These are phyloP conservation scores for Casuarina equisetifolia DNA, from an alignment of 306 rosid species.

Conservation along the genomic window DNA sequence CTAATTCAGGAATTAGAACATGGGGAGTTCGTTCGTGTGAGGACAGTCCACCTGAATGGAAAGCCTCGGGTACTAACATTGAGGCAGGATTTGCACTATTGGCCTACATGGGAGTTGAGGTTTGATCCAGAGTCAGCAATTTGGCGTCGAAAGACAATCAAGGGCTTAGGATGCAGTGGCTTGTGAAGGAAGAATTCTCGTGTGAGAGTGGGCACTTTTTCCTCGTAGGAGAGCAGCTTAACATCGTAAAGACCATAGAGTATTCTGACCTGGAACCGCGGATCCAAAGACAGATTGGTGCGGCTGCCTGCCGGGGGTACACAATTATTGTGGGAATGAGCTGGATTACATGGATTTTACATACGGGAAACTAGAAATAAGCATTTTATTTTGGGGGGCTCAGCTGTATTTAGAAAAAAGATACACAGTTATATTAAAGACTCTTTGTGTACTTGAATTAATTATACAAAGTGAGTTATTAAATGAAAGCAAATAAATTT, in stretches of 20 bases:
- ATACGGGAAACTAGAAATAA: no score
- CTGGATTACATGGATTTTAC: no score
- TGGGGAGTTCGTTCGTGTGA: conserved; percentile 82
- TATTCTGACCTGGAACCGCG: conserved; percentile 15
- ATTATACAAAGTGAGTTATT: no score
- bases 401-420: no score
- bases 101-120: conserved; percentile 93
- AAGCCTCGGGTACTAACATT: conserved; percentile 82
- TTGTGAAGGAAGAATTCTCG: conserved; percentile 25
- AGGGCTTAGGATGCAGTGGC: conserved; percentile 43
- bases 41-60: conserved; percentile 81
- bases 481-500: no score
- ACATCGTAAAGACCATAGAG: conserved; percentile 10
- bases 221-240: conserved; percentile 8
- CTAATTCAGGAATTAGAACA: conserved; percentile 71
- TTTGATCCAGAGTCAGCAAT: conserved; percentile 69
- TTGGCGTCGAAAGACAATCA: conserved; percentile 77
- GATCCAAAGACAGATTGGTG: neutral
- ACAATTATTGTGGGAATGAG: no score
- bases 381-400: no score
- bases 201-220: neutral
- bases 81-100: conserved; percentile 94
- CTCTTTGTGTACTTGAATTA: no score
- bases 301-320: conserved; percentile 11
- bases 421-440: no score